Evolutionary conservation across 2,329 filamentous ascomycete species (phyloP), one percentile per base, ranked within the genome.

Genomic region (Neopestalotiopsis clavispora): DNA sequence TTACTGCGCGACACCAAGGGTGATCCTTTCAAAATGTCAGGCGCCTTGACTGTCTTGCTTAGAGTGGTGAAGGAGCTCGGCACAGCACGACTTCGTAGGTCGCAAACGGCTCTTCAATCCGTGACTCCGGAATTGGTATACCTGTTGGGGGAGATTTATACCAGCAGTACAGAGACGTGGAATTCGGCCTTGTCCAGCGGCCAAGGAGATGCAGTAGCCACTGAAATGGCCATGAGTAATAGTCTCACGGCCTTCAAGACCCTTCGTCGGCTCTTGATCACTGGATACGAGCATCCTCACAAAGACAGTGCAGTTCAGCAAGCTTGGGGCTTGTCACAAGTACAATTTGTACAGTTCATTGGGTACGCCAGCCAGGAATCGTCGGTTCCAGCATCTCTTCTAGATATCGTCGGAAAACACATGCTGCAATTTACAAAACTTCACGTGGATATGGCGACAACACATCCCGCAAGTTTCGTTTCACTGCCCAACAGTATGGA

Each of bases 61-160:
- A 92, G 95, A 62, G 90, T 97, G 34, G 90, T 97, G 76, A 99
- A 98, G 81, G 96, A 98, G 78, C 84, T 98, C 5, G 91, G 93
- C 0, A 95, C 93, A 0, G 95, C 92, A 2, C 87, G 94, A 58
- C 81, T 98, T 62, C 87, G 90, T 68, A 89, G 89, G 72, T 94
- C 92, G 0, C 90, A 95, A 75, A 90, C 91, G 1, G 92, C 90
- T 49, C 84, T 99, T 17, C 92, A 97, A 73, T 89, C 90, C 1
- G 87, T 93, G 38, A 90, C 94, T 0, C 94, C 95, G 0, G 94
- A 97, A 78, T 88, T 98, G 28, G 88, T 97, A n/a, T 91, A 92
- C 74, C 84, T 96, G 3, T 83, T 98, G 28, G 91, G 89, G 23
- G 88, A 89, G 67, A 92, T 97, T 63, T 98, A 98, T 75, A 85